phyloP scores from a whole-genome alignment of 768 basidiomycete species.

The Saitozyma podzolica region DNA sequence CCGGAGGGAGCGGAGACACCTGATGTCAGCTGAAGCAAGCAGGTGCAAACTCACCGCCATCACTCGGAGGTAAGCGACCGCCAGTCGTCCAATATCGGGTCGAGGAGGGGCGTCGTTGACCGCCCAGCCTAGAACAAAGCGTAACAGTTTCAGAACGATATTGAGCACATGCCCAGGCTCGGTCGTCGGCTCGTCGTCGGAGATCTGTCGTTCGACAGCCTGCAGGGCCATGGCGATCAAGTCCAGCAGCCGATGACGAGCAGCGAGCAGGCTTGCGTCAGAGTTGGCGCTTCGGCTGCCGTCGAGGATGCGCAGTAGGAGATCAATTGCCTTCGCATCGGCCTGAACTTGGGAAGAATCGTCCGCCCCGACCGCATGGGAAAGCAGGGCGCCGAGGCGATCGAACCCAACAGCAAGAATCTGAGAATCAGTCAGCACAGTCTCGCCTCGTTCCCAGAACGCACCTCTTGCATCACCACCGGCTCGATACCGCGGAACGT shows the following conservation, averaged over 20 bases:
- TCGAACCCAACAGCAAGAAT: conserved; percentile 41
- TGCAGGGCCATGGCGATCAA: conserved; percentile 28
- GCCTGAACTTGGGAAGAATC: conserved; percentile 16
- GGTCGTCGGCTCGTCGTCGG: conserved; percentile 17
- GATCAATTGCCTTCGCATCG: conserved; percentile 22
- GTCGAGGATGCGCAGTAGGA: conserved; percentile 29
- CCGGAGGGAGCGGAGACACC: conserved; percentile 2
- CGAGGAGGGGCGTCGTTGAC: conserved; percentile 25
- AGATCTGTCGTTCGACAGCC: conserved; percentile 24
- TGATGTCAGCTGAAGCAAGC: conserved; percentile 5
- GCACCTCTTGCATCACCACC: conserved; percentile 35
- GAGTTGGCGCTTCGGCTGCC: conserved; percentile 9
- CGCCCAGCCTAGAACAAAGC: conserved; percentile 27
- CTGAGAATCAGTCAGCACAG: conserved; percentile 13
- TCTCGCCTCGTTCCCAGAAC: conserved; percentile 5
- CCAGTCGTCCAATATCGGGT: conserved; percentile 34
- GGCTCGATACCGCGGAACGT: conserved; percentile 43
- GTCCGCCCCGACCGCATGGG: conserved; percentile 33
- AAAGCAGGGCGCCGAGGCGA: conserved; percentile 27
- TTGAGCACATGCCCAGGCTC: conserved; percentile 20
- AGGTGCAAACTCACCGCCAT: conserved; percentile 26
- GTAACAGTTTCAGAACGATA: conserved; percentile 26
- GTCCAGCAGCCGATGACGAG: conserved; percentile 34
- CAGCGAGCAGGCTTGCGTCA: conserved; percentile 12
- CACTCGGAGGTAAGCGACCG: conserved; percentile 23